Base-by-base conservation (phyloP, 2,329 filamentous ascomycete genomes). In the Corinectria fuckeliana region DNA sequence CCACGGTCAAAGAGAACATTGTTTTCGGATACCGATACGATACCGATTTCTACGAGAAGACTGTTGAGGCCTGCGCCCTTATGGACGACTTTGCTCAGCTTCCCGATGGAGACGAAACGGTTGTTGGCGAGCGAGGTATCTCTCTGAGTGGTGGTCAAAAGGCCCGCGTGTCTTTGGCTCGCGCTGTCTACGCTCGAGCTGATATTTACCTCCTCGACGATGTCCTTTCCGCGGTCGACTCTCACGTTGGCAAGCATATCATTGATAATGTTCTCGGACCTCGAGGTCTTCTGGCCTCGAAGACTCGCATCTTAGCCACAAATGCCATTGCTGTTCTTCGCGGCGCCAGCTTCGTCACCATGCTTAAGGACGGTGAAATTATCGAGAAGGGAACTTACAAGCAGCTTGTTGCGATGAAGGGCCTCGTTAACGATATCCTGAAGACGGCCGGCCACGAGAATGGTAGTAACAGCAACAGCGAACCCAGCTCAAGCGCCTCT, bases 121-220 rank as follows among this genome's bases (percentile, higher is more conserved):
- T 97, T 71, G 96, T 99, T 34, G 95, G 95, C 58, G 96, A 99
- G 79, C 89, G 95, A 63, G 95, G 95, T 38, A 99, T 99, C 58
- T 98, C 94, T 2, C 81, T 99, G 21, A 97, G 93, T 63, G 94
- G 94, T 66, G 95, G 96, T 5, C 95, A 99, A 74, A 99, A 97
- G 78, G 94, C 95, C 55, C 91, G 95, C 62, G 84, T 99, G 61
- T 94, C 93, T 13, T 82, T 99, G 54, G 95, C 95, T 38, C 87
- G 95, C 74, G 94, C 96, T 26, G 95, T 99, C 1, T 99, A 99
- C 73, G 93, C 96, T 50, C 87, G 95, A 67, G 93, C 95, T n/a
- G 96, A 99, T 74, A 88, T 99, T 49, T 98, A 98, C 72, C 83
- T 99, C 11, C 83, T 99, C 10, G 95, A 99, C 68, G 95, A 99